These are phyloP conservation scores for Paraphaeosphaeria sporulosa DNA, from an alignment of 2,329 filamentous ascomycete genomes.

Conservation along the genomic window DNA sequence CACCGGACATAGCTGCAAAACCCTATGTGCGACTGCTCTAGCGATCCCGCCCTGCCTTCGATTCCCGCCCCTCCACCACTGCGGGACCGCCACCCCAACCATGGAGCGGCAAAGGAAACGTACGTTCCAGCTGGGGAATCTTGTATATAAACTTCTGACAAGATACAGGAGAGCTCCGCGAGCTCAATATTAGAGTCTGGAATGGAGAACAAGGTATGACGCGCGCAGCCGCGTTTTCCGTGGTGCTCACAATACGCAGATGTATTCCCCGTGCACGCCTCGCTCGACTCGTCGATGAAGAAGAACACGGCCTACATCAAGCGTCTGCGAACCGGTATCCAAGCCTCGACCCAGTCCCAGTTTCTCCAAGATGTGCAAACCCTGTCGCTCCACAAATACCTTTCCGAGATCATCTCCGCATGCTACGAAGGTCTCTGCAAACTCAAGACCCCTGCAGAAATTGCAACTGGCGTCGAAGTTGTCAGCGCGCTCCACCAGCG, in stretches of 20 bases:
- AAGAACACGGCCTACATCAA: conserved; percentile 99
- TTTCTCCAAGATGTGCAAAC: conserved; percentile 91
- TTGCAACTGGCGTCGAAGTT: conserved; percentile 90
- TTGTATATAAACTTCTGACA: conserved; percentile 29
- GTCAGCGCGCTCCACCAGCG: conserved; percentile 95
- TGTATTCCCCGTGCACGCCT: conserved; percentile 77
- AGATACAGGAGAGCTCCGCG: conserved; percentile 80
- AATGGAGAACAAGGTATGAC: conserved; percentile 80
- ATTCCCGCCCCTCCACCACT: conserved; percentile 43
- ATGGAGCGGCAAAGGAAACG: conserved; percentile 62
- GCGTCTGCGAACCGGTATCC: conserved; percentile 88
- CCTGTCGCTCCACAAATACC: conserved; percentile 92
- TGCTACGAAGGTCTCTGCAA: conserved; percentile 94
- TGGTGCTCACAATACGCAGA: conserved; percentile 60
- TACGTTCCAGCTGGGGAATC: conserved; percentile 27
- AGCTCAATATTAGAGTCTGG: conserved; percentile 88
- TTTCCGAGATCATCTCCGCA: conserved; percentile 95
- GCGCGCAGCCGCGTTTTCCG: conserved; percentile 16
- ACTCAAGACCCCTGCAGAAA: conserved; percentile 89
- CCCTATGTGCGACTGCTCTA: conserved; percentile 48
- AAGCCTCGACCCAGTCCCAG: conserved; percentile 77
- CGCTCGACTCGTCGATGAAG: conserved; percentile 93
- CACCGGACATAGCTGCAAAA: conserved; percentile 41
- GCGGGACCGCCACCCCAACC: conserved; percentile 41
- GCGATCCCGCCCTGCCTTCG: conserved; percentile 37